phyloP scores from a whole-genome alignment of 2,329 filamentous ascomycete species.

The Verticillium alfalfae region DNA sequence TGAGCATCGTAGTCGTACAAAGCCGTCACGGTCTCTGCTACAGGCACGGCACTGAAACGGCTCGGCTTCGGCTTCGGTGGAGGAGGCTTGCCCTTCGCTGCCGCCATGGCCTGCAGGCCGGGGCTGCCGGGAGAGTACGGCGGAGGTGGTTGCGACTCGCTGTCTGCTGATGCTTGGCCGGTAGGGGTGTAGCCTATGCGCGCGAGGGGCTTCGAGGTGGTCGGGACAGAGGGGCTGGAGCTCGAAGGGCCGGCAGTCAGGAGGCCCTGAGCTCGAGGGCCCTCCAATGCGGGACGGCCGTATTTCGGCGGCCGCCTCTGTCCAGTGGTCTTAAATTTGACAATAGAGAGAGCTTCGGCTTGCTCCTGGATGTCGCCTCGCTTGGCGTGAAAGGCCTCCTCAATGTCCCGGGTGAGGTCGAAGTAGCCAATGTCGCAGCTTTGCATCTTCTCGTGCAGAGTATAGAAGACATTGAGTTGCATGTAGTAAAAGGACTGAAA shows the following conservation, averaged over 20 bases:
- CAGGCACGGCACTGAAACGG: conserved; percentile 58
- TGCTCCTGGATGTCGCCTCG: conserved; percentile 81
- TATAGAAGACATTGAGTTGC: conserved; percentile 99
- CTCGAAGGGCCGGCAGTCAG: conserved; percentile 43
- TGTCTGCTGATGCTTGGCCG: conserved; percentile 32
- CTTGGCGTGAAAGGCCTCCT: conserved; percentile 86
- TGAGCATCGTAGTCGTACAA: conserved; percentile 96
- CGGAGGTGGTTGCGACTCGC: conserved; percentile 57
- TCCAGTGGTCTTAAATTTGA: conserved; percentile 87
- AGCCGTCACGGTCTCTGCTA: conserved; percentile 76
- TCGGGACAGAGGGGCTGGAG: conserved; percentile 16
- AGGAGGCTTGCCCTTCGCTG: conserved; percentile 61
- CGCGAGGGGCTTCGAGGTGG: conserved; percentile 1
- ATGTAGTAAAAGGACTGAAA: conserved; percentile 99
- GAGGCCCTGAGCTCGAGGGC: conserved; percentile 40
- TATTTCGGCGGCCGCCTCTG: conserved; percentile 57
- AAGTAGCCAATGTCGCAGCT: conserved; percentile 96
- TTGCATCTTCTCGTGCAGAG: conserved; percentile 97
- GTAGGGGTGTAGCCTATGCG: conserved; percentile 8
- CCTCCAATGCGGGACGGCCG: conserved; percentile 47
- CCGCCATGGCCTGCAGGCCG: conserved; percentile 40
- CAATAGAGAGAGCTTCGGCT: conserved; percentile 78
- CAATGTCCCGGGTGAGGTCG: conserved; percentile 82
- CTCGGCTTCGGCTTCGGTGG: conserved; percentile 76
- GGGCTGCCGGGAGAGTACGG: conserved; percentile 57